A percentile compares a stretch with the other conserved stretches of the same genome.
Conservation (phyloP, 179 eudicot genomes). For the Pouteria campechiana region DNA sequence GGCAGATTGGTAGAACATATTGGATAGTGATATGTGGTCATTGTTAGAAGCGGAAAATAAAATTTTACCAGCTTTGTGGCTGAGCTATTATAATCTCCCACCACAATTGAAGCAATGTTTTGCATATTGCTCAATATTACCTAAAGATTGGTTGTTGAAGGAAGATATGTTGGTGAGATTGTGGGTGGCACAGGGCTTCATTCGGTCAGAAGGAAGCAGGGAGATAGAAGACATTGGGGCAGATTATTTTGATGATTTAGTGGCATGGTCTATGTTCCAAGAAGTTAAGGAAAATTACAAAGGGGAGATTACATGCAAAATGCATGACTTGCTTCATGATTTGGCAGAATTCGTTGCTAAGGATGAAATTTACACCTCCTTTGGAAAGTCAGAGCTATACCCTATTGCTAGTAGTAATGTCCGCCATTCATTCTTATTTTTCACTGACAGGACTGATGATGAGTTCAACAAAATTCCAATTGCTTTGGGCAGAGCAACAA, state of each 20-base stretch:
- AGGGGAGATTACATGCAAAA: conserved; percentile 4
- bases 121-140: conserved; percentile 18
- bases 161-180: conserved; percentile 12
- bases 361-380: conserved; percentile 6
- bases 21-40: conserved; percentile 13
- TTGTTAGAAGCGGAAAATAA: conserved; percentile 3
- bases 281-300: conserved; percentile 5
- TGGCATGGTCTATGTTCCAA: conserved; percentile 21
- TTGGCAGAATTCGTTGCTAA: conserved; percentile 15
- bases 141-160: conserved; percentile 15
- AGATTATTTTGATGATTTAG: conserved; percentile 13
- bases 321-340: conserved; percentile 35
- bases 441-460: conserved; percentile 12
- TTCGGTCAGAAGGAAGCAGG: not conserved
- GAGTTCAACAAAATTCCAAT: not conserved
- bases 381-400: too few relatives aligned
- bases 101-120: conserved; percentile 15
- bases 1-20: conserved; percentile 14
- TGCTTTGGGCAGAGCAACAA: not conserved
- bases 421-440: conserved; percentile 13
- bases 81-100: conserved; percentile 23
- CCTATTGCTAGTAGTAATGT: not conserved
- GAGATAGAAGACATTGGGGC: conserved; percentile 16
- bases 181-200: conserved; percentile 27
- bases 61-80: conserved; percentile 13